These are phyloP conservation scores for Senecio squalidus DNA, from an alignment of 140 eudicot species.

Conservation along the genomic window DNA sequence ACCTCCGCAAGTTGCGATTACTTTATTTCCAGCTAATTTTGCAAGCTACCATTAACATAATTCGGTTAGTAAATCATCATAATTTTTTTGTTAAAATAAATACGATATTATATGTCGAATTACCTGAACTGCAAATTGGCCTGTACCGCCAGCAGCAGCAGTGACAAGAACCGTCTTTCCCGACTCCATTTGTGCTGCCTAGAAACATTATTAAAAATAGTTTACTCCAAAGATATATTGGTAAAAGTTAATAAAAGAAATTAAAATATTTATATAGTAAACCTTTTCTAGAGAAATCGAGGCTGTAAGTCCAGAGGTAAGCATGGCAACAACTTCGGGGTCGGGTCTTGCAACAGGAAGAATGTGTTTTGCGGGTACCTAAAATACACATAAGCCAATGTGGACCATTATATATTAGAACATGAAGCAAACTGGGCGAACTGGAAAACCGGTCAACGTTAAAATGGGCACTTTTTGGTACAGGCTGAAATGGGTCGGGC, in stretches of 20 bases:
- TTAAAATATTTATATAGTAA: neutral
- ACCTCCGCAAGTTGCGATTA: constrained; percentile 98
- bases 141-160: constrained; percentile 99
- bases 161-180: constrained; percentile 90
- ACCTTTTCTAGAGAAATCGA: constrained; percentile 93
- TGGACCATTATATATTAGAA: neutral
- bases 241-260: neutral
- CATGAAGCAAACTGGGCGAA: neutral
- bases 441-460: neutral
- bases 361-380: constrained; percentile 87
- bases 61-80: constrained; percentile 9
- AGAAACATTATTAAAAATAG: constrained; percentile 4
- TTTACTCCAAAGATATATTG: neutral
- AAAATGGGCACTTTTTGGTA: too few species aligned
- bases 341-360: constrained; percentile 96
- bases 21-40: constrained; percentile 92
- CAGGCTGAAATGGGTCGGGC: too few species aligned
- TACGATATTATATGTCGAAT: neutral
- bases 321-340: constrained; percentile 98
- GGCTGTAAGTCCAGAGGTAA: constrained; percentile 97
- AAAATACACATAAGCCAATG: constrained; percentile 16
- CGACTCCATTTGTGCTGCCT: constrained; percentile 91
- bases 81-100: neutral
- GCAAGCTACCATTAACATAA: constrained; percentile 55
- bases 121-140: constrained; percentile 99